A percentile compares a stretch with the other conserved stretches of the same genome.
These are phyloP conservation scores for Zangia roseola DNA, from an alignment of 768 basidiomycete species.

Conservation along the genomic window DNA sequence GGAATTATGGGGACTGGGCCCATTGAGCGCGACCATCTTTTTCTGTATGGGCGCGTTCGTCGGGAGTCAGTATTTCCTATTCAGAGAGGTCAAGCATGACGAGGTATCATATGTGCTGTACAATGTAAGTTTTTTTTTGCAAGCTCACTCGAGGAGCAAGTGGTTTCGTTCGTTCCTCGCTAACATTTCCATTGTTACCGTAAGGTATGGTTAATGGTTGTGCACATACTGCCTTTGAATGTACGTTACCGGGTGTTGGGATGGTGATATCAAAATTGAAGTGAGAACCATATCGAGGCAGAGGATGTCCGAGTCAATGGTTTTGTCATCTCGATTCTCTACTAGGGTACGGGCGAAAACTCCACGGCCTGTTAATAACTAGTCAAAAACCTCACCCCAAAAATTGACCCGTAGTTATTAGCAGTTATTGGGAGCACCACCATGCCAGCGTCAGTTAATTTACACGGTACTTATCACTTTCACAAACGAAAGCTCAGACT, in stretches of 20 bases:
- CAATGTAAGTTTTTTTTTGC: slow-evolving; percentile 11
- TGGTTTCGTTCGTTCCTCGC: too few species aligned
- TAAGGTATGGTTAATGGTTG: slow-evolving; percentile 11
- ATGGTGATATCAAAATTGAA: slow-evolving; percentile 8
- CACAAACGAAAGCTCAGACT: too few species aligned
- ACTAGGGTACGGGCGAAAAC: neutral
- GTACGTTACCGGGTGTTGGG: slow-evolving; percentile 1
- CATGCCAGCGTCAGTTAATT: too few species aligned
- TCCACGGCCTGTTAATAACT: neutral
- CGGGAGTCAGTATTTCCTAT: slow-evolving; percentile 15
- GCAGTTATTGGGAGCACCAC: too few species aligned
- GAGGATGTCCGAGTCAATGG: too few species aligned
- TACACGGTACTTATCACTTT: too few species aligned
- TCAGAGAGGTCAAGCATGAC: slow-evolving; percentile 7
- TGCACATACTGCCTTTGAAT: slow-evolving; percentile 9
- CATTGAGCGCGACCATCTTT: slow-evolving; percentile 5
- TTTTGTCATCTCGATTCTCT: too few species aligned
- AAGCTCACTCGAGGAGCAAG: too few species aligned
- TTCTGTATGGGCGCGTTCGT: slow-evolving; percentile 14
- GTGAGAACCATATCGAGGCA: too few species aligned
- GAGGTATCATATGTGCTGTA: slow-evolving; percentile 13
- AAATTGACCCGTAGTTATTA: neutral
- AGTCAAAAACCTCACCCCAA: neutral
- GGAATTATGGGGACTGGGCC: slow-evolving; percentile 8
- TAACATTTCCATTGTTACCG: too few species aligned